Percentiles rank a stretch among this genome's conserved stretches.
Conservation (phyloP, 139 green algal species). For the Coelastrella sp. region DNA sequence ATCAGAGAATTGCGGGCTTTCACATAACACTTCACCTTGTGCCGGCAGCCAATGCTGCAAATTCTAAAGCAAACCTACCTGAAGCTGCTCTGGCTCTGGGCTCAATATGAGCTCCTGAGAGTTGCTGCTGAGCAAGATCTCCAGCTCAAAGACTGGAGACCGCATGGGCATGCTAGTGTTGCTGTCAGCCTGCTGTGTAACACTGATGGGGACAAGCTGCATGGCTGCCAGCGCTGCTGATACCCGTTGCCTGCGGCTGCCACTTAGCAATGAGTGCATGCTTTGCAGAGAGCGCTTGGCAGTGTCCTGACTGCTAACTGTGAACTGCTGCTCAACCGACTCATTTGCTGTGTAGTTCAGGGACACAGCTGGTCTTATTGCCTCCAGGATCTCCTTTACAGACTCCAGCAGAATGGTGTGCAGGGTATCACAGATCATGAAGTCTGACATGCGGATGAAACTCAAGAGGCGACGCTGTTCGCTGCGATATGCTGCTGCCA, state of each 20-base stretch:
- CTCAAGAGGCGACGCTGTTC: conserved; percentile 80
- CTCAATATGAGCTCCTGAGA: conserved; percentile 59
- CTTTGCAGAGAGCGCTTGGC: neutral
- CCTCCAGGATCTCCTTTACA: conserved; percentile 60
- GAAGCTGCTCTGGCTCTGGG: conserved; percentile 61
- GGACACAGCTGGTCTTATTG: conserved; percentile 3
- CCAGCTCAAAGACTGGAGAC: conserved; percentile 69
- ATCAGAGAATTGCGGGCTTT: neutral
- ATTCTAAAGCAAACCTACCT: neutral
- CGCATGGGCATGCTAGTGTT: neutral
- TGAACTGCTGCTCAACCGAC: conserved; percentile 9
- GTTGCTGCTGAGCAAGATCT: conserved; percentile 62
- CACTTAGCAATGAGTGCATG: conserved; percentile 10
- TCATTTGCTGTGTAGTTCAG: conserved; percentile 13
- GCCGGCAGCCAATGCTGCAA: neutral
- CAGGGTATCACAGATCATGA: conserved; percentile 84
- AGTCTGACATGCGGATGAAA: conserved; percentile 83
- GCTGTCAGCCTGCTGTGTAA: conserved; percentile 17
- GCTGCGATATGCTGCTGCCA: conserved; percentile 75
- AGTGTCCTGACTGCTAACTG: no score
- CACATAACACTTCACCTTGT: neutral
- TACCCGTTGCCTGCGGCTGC: conserved; percentile 11
- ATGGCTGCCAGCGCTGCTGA: conserved; percentile 7
- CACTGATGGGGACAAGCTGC: conserved; percentile 15
- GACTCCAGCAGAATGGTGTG: conserved; percentile 74